These are phyloP conservation scores for Phialophora expanda DNA, from an alignment of 2,329 filamentous ascomycete genomes.

Conservation along the genomic window DNA sequence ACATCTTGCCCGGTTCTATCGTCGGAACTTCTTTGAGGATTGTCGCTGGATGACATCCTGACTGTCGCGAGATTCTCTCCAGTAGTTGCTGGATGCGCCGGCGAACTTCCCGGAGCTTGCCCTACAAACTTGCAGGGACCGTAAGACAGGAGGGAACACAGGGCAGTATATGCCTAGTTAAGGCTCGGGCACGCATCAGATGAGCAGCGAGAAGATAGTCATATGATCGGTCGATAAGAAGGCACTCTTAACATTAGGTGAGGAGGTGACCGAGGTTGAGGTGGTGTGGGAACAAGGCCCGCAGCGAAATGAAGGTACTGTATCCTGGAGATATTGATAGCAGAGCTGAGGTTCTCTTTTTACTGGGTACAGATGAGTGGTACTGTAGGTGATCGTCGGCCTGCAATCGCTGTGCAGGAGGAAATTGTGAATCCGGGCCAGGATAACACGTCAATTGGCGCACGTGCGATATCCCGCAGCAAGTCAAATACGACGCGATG, in stretches of 20 bases:
- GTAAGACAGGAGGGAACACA: conserved; percentile 7
- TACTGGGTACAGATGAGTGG: conserved; percentile 1
- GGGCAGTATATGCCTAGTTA: conserved; percentile 18
- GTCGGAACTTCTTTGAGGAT: conserved; percentile 20
- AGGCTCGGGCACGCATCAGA: conserved; percentile 26
- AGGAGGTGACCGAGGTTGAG: conserved; percentile 1
- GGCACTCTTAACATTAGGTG: conserved; percentile 12
- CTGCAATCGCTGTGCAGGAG: conserved; percentile 14
- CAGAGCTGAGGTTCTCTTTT: conserved; percentile 5
- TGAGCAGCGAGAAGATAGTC: conserved; percentile 16
- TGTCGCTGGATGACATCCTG: conserved; percentile 30
- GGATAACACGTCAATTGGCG: conserved; percentile 28
- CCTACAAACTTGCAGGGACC: neutral
- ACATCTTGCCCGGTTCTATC: conserved; percentile 21
- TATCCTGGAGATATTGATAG: conserved; percentile 13
- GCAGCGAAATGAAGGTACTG: conserved; percentile 1
- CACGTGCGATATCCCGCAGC: conserved; percentile 24
- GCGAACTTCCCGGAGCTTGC: neutral
- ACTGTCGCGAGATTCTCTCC: neutral
- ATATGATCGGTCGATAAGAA: conserved; percentile 22
- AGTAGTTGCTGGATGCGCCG: neutral
- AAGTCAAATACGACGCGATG: conserved; percentile 11
- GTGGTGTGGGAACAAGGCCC: conserved; percentile 4
- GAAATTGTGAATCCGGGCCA: conserved; percentile 6
- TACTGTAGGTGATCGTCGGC: neutral